Conservation (phyloP, 2,329 filamentous ascomycete genomes). For the Trichoderma semiorbis region DNA sequence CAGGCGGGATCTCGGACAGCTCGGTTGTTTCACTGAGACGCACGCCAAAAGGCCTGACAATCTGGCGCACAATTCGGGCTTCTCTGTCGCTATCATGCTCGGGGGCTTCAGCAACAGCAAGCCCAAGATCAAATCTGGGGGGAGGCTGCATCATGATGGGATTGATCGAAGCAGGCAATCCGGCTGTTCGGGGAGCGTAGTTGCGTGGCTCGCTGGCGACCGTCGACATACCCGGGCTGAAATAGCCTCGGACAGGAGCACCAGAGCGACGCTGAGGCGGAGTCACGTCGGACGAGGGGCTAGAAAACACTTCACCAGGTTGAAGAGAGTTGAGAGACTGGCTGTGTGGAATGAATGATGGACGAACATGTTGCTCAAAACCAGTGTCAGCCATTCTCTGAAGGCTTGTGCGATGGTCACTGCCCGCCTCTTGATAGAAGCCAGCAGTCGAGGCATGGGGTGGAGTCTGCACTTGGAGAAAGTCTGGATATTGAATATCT, state of each 20-base stretch:
- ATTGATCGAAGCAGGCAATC: conserved; percentile 20
- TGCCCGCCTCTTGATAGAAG: background rate
- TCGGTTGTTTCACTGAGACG: background rate
- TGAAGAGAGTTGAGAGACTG: conserved; percentile 18
- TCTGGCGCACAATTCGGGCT: background rate
- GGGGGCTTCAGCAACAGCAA: background rate
- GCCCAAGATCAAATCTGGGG: conserved; percentile 36
- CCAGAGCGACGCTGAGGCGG: background rate
- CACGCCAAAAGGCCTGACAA: background rate
- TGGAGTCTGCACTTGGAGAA: background rate
- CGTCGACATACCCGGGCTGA: conserved; percentile 11
- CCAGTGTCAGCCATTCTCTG: background rate
- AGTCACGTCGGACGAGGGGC: background rate
- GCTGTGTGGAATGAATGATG: conserved; percentile 19
- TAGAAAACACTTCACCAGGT: background rate
- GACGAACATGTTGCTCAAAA: background rate
- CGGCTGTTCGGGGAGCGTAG: conserved; percentile 37
- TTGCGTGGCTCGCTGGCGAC: conserved; percentile 39
- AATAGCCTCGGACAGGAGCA: background rate
- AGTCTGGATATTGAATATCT: background rate
- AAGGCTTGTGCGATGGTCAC: background rate
- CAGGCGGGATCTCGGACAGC: background rate
- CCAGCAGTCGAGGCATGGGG: background rate
- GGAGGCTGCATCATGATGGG: conserved; percentile 30
- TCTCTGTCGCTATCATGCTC: background rate